Evolutionary conservation across 2,329 filamentous ascomycete genomes (phyloP).

Genomic region (Nigrospora osmanthi): DNA sequence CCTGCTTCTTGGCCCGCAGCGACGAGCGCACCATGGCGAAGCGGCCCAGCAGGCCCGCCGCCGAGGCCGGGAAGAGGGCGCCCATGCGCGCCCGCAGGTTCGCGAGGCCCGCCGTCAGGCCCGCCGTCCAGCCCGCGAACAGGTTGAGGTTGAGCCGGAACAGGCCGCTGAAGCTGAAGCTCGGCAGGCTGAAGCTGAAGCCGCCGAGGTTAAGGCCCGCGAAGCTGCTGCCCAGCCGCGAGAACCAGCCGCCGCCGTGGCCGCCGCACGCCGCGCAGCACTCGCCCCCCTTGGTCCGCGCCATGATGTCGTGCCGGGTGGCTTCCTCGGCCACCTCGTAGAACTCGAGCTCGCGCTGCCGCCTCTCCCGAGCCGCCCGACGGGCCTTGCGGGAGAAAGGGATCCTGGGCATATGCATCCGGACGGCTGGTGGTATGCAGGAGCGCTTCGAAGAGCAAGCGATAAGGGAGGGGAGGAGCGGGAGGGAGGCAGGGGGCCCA

Average conservation of each 20-base stretch:
- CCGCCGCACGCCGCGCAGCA: background rate
- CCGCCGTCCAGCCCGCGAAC: background rate
- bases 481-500: no score
- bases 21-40: background rate
- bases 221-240: background rate
- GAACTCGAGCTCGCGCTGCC: no score
- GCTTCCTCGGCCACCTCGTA: no score
- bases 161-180: background rate
- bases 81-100: background rate
- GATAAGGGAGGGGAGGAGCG: no score
- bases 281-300: background rate
- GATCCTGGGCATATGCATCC: no score
- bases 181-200: background rate
- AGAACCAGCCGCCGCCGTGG: background rate
- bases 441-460: no score
- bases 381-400: no score
- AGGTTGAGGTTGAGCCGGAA: background rate
- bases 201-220: background rate
- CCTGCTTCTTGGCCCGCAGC: slow-evolving; percentile 1
- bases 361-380: no score
- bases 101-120: background rate
- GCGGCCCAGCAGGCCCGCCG: background rate
- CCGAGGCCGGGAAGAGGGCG: background rate
- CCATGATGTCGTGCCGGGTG: no score
- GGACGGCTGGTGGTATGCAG: no score